Evolutionary conservation across 1,284 basidiomycete genomes (phyloP), one percentile per base, ranked within the genome.

Genomic region (Ustilago shanxiensis): DNA sequence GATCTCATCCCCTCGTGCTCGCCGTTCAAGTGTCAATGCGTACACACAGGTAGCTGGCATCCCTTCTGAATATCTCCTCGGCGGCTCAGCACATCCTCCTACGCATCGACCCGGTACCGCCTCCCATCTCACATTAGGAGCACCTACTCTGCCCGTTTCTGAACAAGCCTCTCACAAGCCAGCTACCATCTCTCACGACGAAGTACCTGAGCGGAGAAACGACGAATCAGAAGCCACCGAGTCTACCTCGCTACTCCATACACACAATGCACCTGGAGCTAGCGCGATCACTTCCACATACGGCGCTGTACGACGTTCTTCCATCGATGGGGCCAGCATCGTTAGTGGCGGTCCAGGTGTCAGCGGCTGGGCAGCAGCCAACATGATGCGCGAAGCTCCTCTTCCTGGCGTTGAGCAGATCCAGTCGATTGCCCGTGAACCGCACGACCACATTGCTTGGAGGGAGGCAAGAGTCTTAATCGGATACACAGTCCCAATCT

Each of bases 401-500:
- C 49, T 74, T 11, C 75, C 75, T 29, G 71, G 71, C 20, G 58
- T 78, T 22, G 71, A 78, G 58, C 75, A 78, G 67, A 66, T 78
- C 71, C 67, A 70, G n/a, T 66, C 71, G 7, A 78, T 78, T 20
- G 75, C 65, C 7, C 75, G 63, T 53, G 75, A 78, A 29, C 37
- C 71, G 3, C 63, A 67, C 47, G 71, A 78, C 18, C 41, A 78
- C 59, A 65, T 78, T 22, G 71, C 71, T 26, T 78, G 75, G 75
- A 51, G 79, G 39, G 81, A 82, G 45, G 67, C 72, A 0, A n/a
- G 64, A 18, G 75, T 84, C 6, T 60, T 85, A 31, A 33, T 67
- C 28, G 65, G 60, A 28, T 85, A 82, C 65, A 80, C 78, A 0
- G 31, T 83, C 9, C 83, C 83, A 20, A 80, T 84, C 53, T 83